Evolutionary conservation across 2,329 filamentous ascomycete species (phyloP).

Genomic region (Trichoderma atrobrunneum): DNA sequence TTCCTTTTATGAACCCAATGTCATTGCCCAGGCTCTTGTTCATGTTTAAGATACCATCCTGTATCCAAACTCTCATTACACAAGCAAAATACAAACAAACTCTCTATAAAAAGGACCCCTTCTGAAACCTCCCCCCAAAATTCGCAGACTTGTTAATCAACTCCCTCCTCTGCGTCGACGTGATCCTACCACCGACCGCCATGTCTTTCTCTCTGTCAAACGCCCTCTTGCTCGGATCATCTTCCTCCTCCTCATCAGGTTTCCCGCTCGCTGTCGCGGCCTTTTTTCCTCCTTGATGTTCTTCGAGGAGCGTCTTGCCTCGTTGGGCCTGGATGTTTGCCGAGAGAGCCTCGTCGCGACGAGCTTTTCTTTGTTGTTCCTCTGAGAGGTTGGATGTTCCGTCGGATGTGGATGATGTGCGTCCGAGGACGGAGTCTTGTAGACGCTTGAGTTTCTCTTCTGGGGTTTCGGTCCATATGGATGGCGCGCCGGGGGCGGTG

Average conservation of each 20-base stretch:
- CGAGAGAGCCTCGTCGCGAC: conserved; percentile 46
- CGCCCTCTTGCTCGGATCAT: conserved; percentile 83
- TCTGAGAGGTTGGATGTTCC: conserved; percentile 34
- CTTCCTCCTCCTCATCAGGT: conserved; percentile 64
- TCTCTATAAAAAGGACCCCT: conserved; percentile 61
- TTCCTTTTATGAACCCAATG: background rate
- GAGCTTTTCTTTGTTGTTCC: conserved; percentile 56
- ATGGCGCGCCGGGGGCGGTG: conserved; percentile 49
- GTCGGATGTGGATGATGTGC: conserved; percentile 42
- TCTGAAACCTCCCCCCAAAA: conserved; percentile 78
- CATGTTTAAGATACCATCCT: background rate
- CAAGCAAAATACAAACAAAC: background rate
- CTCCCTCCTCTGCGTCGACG: conserved; percentile 70
- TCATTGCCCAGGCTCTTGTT: background rate
- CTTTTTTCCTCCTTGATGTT: conserved; percentile 42
- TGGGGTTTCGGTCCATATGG: conserved; percentile 88
- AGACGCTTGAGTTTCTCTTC: conserved; percentile 81
- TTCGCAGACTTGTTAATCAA: conserved; percentile 75
- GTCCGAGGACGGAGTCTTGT: conserved; percentile 78
- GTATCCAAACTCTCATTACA: background rate
- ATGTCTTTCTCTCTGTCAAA: conserved; percentile 97
- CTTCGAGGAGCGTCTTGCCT: conserved; percentile 58
- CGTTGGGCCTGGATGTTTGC: conserved; percentile 53
- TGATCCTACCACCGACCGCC: conserved; percentile 69
- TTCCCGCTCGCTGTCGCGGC: conserved; percentile 51